Base-by-base conservation (phyloP, 2,329 filamentous ascomycete species). In the Paecilomyces formosus region DNA sequence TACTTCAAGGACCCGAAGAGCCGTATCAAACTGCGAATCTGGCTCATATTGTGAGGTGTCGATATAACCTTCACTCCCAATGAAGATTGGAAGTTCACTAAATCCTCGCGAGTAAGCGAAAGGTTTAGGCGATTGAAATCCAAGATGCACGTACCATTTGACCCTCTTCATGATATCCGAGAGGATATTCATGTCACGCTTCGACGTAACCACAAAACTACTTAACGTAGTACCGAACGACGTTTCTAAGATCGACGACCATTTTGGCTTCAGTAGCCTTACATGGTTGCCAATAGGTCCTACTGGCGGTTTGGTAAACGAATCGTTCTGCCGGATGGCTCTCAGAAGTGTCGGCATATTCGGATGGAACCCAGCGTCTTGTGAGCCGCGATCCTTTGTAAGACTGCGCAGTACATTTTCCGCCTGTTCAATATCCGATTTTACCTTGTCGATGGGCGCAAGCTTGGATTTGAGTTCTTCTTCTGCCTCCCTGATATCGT, bases 271-370 rank as follows among this genome's bases (percentile, higher is more conserved):
- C 35, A 85, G 77, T 24, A 99, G 78, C 63, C 85, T 86, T 55
- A 99, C 81, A 67, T 94, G 84, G 24, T 85, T 79, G 30, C 92
- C 94, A 13, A 97, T 79, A 0, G 94, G 94, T 0, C 94, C 94
- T 33, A 97, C 79, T 1, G 94, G 94, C 61, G 82, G 87, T 51
- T 83, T 77, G 24, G 79, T 77, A 68, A 95, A 97, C 0, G 85
- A 80, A 2, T 62, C 72, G 58, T 96, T 90, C n/a, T 79, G 76
- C 5, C 85, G 80, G 61, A 97, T 89, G n/a, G 81, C 82, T 56
- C 76, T 79, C 6, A 95, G 74, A 2, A 97, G 81, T 1, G 78
- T 74, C 0, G 81, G 79, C 66, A 95, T 82, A 49, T 81, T 82
- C 0, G 73, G 71, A 50, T 86, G 83, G 66, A 88, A 97, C 0